These are phyloP conservation scores for Boletus huronensis DNA, from an alignment of 768 basidiomycete species.

Conservation along the genomic window DNA sequence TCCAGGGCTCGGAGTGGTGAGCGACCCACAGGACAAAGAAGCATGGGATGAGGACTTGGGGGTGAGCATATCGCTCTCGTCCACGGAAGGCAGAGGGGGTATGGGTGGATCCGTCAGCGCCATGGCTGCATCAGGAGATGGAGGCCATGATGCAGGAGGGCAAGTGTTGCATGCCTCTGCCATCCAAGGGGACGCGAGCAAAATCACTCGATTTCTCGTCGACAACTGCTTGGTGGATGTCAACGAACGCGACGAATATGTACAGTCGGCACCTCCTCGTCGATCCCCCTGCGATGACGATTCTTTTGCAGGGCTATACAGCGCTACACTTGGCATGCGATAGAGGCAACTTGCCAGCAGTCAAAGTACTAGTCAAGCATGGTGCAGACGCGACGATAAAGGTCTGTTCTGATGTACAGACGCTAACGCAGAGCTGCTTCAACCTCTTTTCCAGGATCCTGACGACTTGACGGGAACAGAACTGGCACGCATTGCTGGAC, in stretches of 20 bases:
- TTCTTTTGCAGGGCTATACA: conserved; percentile 68
- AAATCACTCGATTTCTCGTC: conserved; percentile 43
- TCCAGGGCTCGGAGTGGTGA: conserved; percentile 27
- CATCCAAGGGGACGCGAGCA: conserved; percentile 49
- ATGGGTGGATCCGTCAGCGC: conserved; percentile 65
- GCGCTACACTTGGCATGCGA: conserved; percentile 86
- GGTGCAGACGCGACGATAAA: conserved; percentile 66
- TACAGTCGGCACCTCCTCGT: conserved; percentile 37
- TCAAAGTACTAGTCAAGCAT: conserved; percentile 52
- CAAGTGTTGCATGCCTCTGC: conserved; percentile 61
- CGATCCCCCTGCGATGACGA: conserved; percentile 2
- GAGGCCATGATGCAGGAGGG: conserved; percentile 39
- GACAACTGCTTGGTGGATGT: conserved; percentile 44
- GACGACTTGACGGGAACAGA: conserved; percentile 62
- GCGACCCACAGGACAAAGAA: conserved; percentile 23
- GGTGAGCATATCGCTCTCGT: conserved; percentile 22
- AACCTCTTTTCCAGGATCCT: conserved; percentile 48
- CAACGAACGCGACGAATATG: conserved; percentile 69
- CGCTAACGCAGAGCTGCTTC: neutral
- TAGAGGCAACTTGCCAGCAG: conserved; percentile 60
- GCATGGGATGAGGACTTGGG: conserved; percentile 45
- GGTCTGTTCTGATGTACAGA: conserved; percentile 37
- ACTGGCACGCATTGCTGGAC: conserved; percentile 56
- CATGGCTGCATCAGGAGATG: conserved; percentile 40
- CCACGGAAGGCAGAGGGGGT: conserved; percentile 29